A percentile compares a stretch with the other conserved stretches of the same genome.
phyloP scores from a whole-genome alignment of 1,284 basidiomycete species.

The Moniliophthora roreri region DNA sequence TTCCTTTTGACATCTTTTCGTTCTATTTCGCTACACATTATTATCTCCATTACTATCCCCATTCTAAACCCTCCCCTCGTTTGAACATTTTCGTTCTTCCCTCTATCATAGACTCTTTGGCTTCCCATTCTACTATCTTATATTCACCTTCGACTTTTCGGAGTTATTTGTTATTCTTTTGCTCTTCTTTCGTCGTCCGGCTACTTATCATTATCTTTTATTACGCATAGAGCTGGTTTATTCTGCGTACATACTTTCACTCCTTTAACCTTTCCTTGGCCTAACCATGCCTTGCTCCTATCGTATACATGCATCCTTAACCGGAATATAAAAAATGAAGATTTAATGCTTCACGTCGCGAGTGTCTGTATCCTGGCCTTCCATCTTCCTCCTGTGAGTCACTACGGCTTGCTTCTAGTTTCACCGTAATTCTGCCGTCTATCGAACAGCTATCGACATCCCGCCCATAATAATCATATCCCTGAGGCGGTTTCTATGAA shows the following conservation, averaged over 20 bases:
- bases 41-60: background rate
- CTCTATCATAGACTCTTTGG: background rate
- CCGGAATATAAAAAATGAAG: too few species aligned
- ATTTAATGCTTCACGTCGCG: too few species aligned
- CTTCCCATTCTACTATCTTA: background rate
- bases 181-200: background rate
- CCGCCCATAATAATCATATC: too few species aligned
- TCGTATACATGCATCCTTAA: too few species aligned
- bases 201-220: conserved; percentile 2
- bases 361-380: too few species aligned
- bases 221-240: conserved; percentile 1
- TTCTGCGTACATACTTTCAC: conserved; percentile 5
- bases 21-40: background rate
- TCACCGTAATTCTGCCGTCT: too few species aligned
- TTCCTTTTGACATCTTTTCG: background rate
- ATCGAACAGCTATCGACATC: too few species aligned
- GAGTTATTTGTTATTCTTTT: background rate
- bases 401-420: too few species aligned
- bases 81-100: background rate
- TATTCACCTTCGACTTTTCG: background rate
- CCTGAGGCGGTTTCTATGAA: too few species aligned
- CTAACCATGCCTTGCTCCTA: too few species aligned
- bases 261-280: background rate
- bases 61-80: background rate
- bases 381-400: too few species aligned